These are phyloP conservation scores for Musa acuminata DNA, from an alignment of 176 grass and related monocot genomes.

Conservation along the genomic window DNA sequence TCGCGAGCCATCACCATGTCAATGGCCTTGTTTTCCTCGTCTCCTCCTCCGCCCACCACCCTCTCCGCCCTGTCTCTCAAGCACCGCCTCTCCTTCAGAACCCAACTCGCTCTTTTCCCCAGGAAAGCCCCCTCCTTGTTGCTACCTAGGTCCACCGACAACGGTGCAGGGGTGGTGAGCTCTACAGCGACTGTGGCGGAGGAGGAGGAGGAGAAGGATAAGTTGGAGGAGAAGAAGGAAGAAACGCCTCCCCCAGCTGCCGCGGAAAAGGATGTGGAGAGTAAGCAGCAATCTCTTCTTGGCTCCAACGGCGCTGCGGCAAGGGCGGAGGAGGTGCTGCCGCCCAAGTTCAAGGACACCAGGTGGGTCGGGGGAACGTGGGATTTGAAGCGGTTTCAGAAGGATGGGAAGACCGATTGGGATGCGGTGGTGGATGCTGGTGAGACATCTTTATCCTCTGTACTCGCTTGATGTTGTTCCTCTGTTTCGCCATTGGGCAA, in stretches of 20 bases:
- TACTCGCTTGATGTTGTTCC: not conserved
- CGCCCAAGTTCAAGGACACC: slow-evolving; percentile 21
- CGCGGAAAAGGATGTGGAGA: slow-evolving; percentile 1
- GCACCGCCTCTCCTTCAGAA: not conserved
- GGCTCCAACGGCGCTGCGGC: slow-evolving; percentile 24
- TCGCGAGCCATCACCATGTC: not conserved
- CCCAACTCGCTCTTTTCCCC: slow-evolving; percentile 4
- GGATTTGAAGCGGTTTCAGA: slow-evolving; percentile 45
- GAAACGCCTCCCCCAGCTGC: slow-evolving; percentile 1
- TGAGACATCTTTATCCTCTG: slow-evolving; percentile 6
- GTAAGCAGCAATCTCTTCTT: slow-evolving; percentile 3
- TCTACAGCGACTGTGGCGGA: not conserved
- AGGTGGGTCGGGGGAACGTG: slow-evolving; percentile 40
- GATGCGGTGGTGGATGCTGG: slow-evolving; percentile 37
- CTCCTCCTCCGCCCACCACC: slow-evolving; percentile 13
- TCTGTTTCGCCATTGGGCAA: not conserved
- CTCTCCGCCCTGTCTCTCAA: slow-evolving; percentile 22
- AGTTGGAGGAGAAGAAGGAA: not conserved
- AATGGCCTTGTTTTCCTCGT: slow-evolving; percentile 37
- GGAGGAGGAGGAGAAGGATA: slow-evolving; percentile 7
- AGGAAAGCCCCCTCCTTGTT: slow-evolving; percentile 16
- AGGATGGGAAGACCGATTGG: slow-evolving; percentile 35
- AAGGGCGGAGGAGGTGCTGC: slow-evolving; percentile 9
- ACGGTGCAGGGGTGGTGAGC: slow-evolving; percentile 21
- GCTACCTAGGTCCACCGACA: slow-evolving; percentile 19